A percentile compares a stretch with the other conserved stretches of the same genome.
Conservation (phyloP, 768 basidiomycete species). For the Xerocomellus amylosporus region DNA sequence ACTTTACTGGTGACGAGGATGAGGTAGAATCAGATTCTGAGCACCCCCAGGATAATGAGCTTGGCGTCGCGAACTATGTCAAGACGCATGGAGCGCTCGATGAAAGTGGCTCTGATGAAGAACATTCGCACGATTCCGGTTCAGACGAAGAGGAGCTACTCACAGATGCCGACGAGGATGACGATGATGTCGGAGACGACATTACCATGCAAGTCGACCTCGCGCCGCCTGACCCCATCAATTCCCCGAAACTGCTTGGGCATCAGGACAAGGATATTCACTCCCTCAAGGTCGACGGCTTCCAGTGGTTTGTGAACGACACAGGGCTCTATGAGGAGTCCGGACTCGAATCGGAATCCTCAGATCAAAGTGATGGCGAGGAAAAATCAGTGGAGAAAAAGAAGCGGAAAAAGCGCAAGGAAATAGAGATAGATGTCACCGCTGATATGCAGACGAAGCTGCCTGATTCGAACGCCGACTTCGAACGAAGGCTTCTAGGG, state of each 20-base stretch:
- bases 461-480: slow-evolving; percentile 92
- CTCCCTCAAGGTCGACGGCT: slow-evolving; percentile 58
- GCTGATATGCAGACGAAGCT: slow-evolving; percentile 81
- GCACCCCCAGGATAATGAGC: slow-evolving; percentile 21
- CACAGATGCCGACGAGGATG: slow-evolving; percentile 13
- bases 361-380: slow-evolving; percentile 41
- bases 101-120: slow-evolving; percentile 15
- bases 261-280: slow-evolving; percentile 13
- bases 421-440: slow-evolving; percentile 77
- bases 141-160: slow-evolving; percentile 22
- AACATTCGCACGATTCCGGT: not conserved
- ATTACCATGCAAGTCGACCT: slow-evolving; percentile 21
- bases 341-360: slow-evolving; percentile 35
- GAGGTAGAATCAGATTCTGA: slow-evolving; percentile 34
- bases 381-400: slow-evolving; percentile 41
- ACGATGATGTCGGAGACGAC: slow-evolving; percentile 19
- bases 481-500: slow-evolving; percentile 87
- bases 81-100: slow-evolving; percentile 25
- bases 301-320: slow-evolving; percentile 62
- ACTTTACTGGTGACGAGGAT: slow-evolving; percentile 65
- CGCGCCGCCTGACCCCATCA: not conserved
- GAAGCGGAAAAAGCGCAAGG: slow-evolving; percentile 65
- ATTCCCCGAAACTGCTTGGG: not conserved
- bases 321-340: slow-evolving; percentile 39
- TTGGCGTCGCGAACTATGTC: slow-evolving; percentile 33